Evolutionary conservation across 2,329 filamentous ascomycete genomes (phyloP).

Genomic region (Aureobasidium sp.): DNA sequence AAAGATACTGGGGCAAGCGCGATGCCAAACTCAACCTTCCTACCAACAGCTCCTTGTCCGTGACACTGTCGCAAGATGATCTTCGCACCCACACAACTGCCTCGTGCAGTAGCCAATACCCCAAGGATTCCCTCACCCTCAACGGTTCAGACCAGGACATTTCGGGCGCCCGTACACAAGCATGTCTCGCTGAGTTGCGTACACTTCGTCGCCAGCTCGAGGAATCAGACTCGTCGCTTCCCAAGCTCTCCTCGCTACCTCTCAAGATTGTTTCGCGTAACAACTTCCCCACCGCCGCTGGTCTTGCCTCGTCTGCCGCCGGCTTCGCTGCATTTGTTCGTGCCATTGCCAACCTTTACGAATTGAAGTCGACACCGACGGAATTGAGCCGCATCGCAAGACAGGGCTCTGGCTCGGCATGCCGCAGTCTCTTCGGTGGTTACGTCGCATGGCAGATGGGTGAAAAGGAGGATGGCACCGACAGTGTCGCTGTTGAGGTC

Average conservation of each 20-base stretch:
- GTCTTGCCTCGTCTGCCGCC: constrained; percentile 63
- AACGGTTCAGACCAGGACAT: constrained; percentile 81
- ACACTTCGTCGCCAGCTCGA: constrained; percentile 71
- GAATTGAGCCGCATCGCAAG: constrained; percentile 84
- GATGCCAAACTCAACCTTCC: constrained; percentile 90
- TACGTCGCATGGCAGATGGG: constrained; percentile 95
- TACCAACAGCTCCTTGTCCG: constrained; percentile 94
- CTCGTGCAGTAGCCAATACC: constrained; percentile 71
- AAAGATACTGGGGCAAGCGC: constrained; percentile 90
- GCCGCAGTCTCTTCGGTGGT: constrained; percentile 85
- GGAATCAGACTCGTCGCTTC: constrained; percentile 61
- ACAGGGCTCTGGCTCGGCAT: constrained; percentile 91
- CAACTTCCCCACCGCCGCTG: constrained; percentile 97
- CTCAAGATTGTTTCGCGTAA: constrained; percentile 91
- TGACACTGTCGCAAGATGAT: constrained; percentile 89
- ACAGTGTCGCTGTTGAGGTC: constrained; percentile 83
- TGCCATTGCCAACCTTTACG: constrained; percentile 86
- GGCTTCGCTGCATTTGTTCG: constrained; percentile 64
- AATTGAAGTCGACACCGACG: constrained; percentile 70
- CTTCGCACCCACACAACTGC: constrained; percentile 94
- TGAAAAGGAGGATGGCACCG: constrained; percentile 65
- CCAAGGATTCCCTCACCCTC: constrained; percentile 67
- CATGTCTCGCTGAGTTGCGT: constrained; percentile 83
- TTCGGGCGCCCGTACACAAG: constrained; percentile 81
- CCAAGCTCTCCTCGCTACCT: constrained; percentile 68